Percentiles rank a stretch among this genome's conserved stretches.
Evolutionary conservation across 2,329 filamentous ascomycete species (phyloP).

Genomic region (Pseudogymnoascus sp.): DNA sequence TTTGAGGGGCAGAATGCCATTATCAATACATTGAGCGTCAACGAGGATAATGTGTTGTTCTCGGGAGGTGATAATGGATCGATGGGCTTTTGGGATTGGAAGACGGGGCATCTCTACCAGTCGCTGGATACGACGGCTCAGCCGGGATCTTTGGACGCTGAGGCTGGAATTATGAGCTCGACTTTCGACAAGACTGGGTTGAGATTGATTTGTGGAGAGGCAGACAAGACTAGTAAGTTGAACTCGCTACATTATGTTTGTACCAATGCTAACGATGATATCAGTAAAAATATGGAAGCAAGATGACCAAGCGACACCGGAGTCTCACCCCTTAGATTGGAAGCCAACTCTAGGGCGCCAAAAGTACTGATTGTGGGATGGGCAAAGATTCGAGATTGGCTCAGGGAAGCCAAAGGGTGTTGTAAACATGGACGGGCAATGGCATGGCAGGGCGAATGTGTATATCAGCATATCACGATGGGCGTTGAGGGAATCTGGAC

Average conservation of each 20-base stretch:
- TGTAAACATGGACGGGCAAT: not conserved
- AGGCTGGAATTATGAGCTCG: slow-evolving; percentile 89
- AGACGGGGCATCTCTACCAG: slow-evolving; percentile 88
- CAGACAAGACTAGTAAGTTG: slow-evolving; percentile 77
- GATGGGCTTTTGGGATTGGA: slow-evolving; percentile 99
- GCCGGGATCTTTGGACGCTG: slow-evolving; percentile 86
- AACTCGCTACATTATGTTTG: not conserved
- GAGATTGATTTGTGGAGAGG: slow-evolving; percentile 86
- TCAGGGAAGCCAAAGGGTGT: not conserved
- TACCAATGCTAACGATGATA: slow-evolving; percentile 21
- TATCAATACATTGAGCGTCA: slow-evolving; percentile 88
- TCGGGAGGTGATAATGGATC: slow-evolving; percentile 93
- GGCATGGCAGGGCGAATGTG: slow-evolving; percentile 7
- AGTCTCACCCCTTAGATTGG: slow-evolving; percentile 90
- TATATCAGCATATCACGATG: slow-evolving; percentile 5
- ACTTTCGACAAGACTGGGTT: slow-evolving; percentile 86
- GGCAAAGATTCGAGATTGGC: not conserved
- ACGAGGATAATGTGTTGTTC: slow-evolving; percentile 91
- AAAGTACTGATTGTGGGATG: slow-evolving; percentile 50
- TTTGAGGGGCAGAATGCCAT: slow-evolving; percentile 95
- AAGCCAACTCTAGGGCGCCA: slow-evolving; percentile 69
- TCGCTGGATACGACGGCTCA: slow-evolving; percentile 84
- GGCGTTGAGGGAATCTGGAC: not conserved
- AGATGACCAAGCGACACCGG: slow-evolving; percentile 81
- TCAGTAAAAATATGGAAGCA: slow-evolving; percentile 91